Base-by-base conservation (phyloP, 2,329 filamentous ascomycete genomes). In the Fusarium sp. region DNA sequence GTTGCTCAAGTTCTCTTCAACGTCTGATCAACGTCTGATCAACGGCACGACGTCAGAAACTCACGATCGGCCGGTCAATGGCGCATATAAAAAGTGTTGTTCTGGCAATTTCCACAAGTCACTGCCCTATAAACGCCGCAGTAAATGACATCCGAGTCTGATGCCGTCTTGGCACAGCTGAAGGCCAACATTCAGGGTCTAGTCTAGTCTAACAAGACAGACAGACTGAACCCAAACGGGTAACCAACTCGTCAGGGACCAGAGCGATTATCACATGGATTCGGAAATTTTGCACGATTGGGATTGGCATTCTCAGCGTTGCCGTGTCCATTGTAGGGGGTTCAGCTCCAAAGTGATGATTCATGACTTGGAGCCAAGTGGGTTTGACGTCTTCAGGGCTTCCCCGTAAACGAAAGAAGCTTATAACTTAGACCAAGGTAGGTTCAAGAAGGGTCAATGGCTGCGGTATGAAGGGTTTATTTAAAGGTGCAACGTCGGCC, bases 301-400 rank as follows among this genome's bases (percentile, higher is more conserved):
- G 10, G 43, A 46, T 47, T 31, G 45, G 34, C 6, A 12, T 19
- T 28, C 15, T 22, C 36, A 19, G 43, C 54, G 38, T 36, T 42
- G 26, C 45, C 29, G 39, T 43, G 26, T 49, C 51, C 7, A 35
- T 51, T 32, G 35, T 43, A 12, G 26, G 42, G 32, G 34, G 32
- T 32, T 13, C 19, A 19, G 34, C 11, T 5, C 10, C 13, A 40
- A 28, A 62, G 31, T 40, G 63, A 70, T 70, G 67, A 70, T 69
- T 70, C 63, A 69, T 70, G 65, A 60, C 52, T 56, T 41, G 19
- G 19, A 19, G 3, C 19, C 19, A 19, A 19, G 19, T 29, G 41
- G 42, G 51, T 51, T 36, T 38, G 34, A 8, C 39, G 40, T 49
- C n/a, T 49, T 15, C 26, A 32, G 11, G 19, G 22, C 13, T 34